phyloP scores from a whole-genome alignment of 305 asterid species.

The Fraxinus nigra region DNA sequence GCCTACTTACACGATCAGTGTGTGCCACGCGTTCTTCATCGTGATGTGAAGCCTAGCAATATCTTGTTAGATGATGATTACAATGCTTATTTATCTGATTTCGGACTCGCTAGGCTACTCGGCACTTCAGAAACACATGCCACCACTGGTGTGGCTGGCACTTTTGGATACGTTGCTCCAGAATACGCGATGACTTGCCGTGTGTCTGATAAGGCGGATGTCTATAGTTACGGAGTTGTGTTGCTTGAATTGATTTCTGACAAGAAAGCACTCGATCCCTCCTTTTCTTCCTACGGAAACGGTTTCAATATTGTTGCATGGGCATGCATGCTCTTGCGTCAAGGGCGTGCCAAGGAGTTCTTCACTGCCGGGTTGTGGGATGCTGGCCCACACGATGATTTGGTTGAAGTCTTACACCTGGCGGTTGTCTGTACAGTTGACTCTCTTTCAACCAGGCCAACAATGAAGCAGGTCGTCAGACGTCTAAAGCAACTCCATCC shows the following conservation, averaged over 20 bases:
- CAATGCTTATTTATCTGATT: slow-evolving; percentile 51
- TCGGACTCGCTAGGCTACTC: slow-evolving; percentile 49
- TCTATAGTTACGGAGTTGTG: slow-evolving; percentile 54
- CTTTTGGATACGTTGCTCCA: slow-evolving; percentile 58
- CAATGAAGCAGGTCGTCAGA: slow-evolving; percentile 55
- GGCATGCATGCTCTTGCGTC: slow-evolving; percentile 55
- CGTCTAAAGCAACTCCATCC: slow-evolving; percentile 58
- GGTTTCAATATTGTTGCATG: slow-evolving; percentile 46
- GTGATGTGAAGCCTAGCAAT: slow-evolving; percentile 58
- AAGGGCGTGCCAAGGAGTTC: slow-evolving; percentile 58
- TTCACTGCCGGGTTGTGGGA: slow-evolving; percentile 55
- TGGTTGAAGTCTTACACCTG: slow-evolving; percentile 49
- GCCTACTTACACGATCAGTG: slow-evolving; percentile 58
- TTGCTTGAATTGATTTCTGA: slow-evolving; percentile 51
- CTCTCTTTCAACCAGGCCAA: slow-evolving; percentile 47
- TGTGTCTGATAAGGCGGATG: slow-evolving; percentile 57
- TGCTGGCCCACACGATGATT: slow-evolving; percentile 50
- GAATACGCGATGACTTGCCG: slow-evolving; percentile 59
- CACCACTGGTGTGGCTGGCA: slow-evolving; percentile 57
- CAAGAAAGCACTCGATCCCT: slow-evolving; percentile 57
- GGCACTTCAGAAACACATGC: slow-evolving; percentile 61
- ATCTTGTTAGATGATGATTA: slow-evolving; percentile 48
- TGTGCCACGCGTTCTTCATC: slow-evolving; percentile 58
- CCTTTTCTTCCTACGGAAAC: slow-evolving; percentile 49
- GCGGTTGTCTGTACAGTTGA: slow-evolving; percentile 58